Conservation (phyloP, 129 eudicot species). For the Calendula officinalis region DNA sequence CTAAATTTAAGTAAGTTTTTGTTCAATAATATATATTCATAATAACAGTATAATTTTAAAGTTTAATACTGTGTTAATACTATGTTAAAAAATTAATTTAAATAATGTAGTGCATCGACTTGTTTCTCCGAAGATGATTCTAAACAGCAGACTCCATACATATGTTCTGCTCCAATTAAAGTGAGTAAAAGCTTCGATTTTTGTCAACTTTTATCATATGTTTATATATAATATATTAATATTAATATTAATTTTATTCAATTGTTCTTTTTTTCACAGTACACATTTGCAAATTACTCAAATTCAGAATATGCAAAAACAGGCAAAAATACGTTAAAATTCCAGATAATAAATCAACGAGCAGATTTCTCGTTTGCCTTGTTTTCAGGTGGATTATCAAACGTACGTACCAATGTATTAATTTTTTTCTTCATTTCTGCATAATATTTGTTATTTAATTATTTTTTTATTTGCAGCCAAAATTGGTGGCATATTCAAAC, state of each 20-base stretch:
- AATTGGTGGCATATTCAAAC: constrained; percentile 69
- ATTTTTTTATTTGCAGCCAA: constrained; percentile 59
- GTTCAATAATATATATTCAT: background rate
- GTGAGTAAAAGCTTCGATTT: constrained; percentile 28
- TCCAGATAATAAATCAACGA: constrained; percentile 75
- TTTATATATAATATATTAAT: constrained; percentile 2
- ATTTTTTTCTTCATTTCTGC: background rate
- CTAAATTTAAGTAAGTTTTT: constrained; percentile 62
- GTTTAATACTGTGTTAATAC: background rate
- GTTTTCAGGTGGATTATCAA: constrained; percentile 70
- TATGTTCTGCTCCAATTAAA: constrained; percentile 83
- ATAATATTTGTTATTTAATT: background rate
- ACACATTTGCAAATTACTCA: constrained; percentile 60
- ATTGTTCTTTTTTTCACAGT: constrained; percentile 41
- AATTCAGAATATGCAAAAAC: constrained; percentile 45
- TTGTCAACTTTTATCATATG: background rate
- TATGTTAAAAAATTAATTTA: background rate
- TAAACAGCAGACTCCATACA: constrained; percentile 53
- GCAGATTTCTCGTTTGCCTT: constrained; percentile 76
- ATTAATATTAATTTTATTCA: background rate
- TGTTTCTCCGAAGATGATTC: constrained; percentile 38
- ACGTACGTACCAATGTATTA: constrained; percentile 55
- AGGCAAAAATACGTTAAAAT: constrained; percentile 55
- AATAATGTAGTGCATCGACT: constrained; percentile 51
- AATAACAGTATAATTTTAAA: background rate